A percentile compares a stretch with the other conserved stretches of the same genome.
phyloP scores from a whole-genome alignment of 257 asterid species.

The Solanum etuberosum region DNA sequence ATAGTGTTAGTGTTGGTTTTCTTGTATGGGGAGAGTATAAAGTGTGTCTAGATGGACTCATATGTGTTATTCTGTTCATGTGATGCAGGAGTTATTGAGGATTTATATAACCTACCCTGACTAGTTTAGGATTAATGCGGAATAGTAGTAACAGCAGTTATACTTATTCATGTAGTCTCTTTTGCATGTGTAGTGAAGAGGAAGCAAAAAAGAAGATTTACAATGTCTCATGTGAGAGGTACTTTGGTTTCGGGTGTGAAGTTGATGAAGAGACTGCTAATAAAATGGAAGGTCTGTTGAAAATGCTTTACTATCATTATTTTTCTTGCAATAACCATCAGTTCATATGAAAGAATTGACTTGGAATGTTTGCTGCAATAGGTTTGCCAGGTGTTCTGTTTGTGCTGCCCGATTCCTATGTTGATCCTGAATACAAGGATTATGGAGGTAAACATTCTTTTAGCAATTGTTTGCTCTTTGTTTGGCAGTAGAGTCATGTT shows the following conservation, averaged over 20 bases:
- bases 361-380: neutral
- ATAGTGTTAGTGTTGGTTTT: neutral
- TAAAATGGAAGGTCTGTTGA: conserved; percentile 61
- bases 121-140: neutral
- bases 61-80: neutral
- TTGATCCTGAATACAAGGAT: conserved; percentile 75
- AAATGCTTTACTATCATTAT: neutral
- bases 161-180: neutral
- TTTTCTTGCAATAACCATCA: neutral
- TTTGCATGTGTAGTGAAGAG: conserved; percentile 10
- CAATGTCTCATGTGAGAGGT: conserved; percentile 16
- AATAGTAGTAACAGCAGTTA: neutral
- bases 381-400: conserved; percentile 72
- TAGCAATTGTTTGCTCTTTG: neutral
- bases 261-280: conserved; percentile 75
- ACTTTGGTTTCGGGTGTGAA: conserved; percentile 82
- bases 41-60: neutral
- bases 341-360: neutral
- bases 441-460: conserved; percentile 48
- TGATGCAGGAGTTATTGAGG: neutral
- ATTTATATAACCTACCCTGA: neutral
- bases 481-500: neutral
- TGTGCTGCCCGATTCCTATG: conserved; percentile 81
- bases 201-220: conserved; percentile 24
- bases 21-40: neutral